A percentile compares a stretch with the other conserved stretches of the same genome.
These are phyloP conservation scores for Metarhizium rileyi DNA, from an alignment of 2,329 filamentous ascomycete genomes.

Conservation along the genomic window DNA sequence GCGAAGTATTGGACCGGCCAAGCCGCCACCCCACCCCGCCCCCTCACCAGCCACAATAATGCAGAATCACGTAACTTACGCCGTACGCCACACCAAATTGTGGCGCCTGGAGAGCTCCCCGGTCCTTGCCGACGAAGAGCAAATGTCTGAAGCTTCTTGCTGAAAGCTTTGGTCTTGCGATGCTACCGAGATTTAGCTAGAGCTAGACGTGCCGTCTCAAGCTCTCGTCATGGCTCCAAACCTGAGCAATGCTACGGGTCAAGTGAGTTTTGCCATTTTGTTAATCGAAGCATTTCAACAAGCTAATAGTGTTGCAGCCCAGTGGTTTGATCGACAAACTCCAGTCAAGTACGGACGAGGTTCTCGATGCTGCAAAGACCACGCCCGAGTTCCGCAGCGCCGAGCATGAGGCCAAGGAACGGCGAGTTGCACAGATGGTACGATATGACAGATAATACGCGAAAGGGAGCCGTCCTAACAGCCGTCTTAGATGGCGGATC, in stretches of 20 bases:
- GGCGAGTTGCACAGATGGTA: conserved; percentile 29
- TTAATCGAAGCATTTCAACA: neutral
- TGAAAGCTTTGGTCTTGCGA: conserved; percentile 1
- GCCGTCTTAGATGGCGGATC: conserved; percentile 42
- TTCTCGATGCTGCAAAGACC: conserved; percentile 30
- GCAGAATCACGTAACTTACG: neutral
- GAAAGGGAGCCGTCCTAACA: conserved; percentile 11
- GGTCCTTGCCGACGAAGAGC: neutral
- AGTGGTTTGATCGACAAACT: conserved; percentile 31
- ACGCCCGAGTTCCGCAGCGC: conserved; percentile 24
- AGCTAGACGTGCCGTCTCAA: neutral
- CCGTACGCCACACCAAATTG: neutral
- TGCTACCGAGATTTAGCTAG: neutral
- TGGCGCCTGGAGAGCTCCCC: neutral
- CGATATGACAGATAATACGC: neutral
- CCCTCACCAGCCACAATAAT: conserved; percentile 4
- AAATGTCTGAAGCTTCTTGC: neutral
- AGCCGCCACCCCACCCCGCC: neutral
- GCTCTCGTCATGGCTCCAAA: conserved; percentile 22
- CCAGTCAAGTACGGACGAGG: conserved; percentile 25
- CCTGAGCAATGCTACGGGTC: conserved; percentile 18
- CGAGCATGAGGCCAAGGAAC: conserved; percentile 30
- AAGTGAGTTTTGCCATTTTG: conserved; percentile 16
- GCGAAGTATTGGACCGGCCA: neutral
- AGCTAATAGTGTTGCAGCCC: conserved; percentile 16